phyloP scores from a whole-genome alignment of 306 rosid genomes.

The Adenanthera pavonina region DNA sequence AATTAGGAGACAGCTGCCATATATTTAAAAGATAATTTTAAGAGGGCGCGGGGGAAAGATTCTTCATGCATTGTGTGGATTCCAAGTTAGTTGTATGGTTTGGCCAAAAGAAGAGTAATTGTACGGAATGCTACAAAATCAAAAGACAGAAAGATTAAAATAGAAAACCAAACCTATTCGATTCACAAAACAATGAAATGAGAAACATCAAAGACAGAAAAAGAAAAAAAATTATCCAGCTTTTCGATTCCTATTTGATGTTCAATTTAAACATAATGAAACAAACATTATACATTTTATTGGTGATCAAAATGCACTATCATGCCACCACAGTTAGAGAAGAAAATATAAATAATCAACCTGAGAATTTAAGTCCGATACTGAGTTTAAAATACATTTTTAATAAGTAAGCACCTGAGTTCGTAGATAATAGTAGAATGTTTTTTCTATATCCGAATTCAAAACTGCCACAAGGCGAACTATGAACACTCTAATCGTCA shows the following conservation, averaged over 20 bases:
- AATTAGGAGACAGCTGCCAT: background rate
- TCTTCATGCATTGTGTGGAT: slow-evolving; percentile 2
- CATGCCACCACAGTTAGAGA: slow-evolving; percentile 3
- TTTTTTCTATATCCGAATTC: background rate
- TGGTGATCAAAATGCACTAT: slow-evolving; percentile 15
- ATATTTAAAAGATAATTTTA: background rate
- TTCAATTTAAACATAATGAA: slow-evolving; percentile 9
- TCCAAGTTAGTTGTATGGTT: background rate
- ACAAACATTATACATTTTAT: background rate
- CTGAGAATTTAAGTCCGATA: background rate
- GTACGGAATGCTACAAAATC: background rate
- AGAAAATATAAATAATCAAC: background rate
- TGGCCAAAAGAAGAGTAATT: too few species aligned
- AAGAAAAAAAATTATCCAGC: background rate
- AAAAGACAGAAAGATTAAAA: slow-evolving; percentile 4
- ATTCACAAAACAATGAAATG: background rate
- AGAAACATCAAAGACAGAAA: background rate
- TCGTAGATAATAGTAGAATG: background rate
- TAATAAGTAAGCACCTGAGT: slow-evolving; percentile 1
- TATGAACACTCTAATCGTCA: background rate
- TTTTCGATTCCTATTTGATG: slow-evolving; percentile 20
- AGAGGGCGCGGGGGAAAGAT: background rate
- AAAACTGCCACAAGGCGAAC: background rate
- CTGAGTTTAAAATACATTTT: background rate
- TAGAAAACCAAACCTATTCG: background rate